A percentile compares a stretch with the other conserved stretches of the same genome.
Evolutionary conservation across 2,329 filamentous ascomycete genomes (phyloP).

Genomic region (Macrophomina pseudophaseolina): DNA sequence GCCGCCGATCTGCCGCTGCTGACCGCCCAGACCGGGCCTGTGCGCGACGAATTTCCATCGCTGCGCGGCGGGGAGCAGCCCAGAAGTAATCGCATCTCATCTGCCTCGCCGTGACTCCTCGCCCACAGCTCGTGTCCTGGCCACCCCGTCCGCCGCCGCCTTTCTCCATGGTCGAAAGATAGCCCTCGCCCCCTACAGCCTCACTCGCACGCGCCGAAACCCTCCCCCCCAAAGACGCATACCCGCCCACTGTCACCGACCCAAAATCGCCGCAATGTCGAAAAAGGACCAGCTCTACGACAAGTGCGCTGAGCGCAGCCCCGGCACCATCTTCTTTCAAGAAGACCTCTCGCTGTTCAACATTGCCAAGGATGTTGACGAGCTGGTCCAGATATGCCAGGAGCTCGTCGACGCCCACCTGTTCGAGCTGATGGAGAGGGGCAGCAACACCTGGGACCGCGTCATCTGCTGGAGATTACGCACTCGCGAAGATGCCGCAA

Average conservation of each 20-base stretch:
- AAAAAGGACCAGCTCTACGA: conserved; percentile 44
- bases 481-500: conserved; percentile 42
- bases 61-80: conserved; percentile 14
- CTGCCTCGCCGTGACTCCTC: conserved; percentile 18
- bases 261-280: conserved; percentile 9
- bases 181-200: background rate
- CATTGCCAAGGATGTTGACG: conserved; percentile 40
- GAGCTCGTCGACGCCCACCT: conserved; percentile 42
- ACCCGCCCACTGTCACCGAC: background rate
- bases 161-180: conserved; percentile 26
- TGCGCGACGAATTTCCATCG: conserved; percentile 20
- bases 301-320: conserved; percentile 41
- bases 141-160: background rate
- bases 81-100: conserved; percentile 13
- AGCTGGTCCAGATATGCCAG: conserved; percentile 40
- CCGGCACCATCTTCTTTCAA: conserved; percentile 47
- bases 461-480: conserved; percentile 46
- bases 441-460: conserved; percentile 36
- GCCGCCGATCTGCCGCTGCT: conserved; percentile 10
- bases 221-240: background rate
- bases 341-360: conserved; percentile 44
- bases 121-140: background rate
- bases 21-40: background rate
- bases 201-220: background rate
- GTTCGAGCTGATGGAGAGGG: conserved; percentile 42